Percentiles rank a stretch among this genome's conserved stretches.
These are phyloP conservation scores for Nematodospora anomalae DNA, from an alignment of 1,139 yeast genomes.

Conservation along the genomic window DNA sequence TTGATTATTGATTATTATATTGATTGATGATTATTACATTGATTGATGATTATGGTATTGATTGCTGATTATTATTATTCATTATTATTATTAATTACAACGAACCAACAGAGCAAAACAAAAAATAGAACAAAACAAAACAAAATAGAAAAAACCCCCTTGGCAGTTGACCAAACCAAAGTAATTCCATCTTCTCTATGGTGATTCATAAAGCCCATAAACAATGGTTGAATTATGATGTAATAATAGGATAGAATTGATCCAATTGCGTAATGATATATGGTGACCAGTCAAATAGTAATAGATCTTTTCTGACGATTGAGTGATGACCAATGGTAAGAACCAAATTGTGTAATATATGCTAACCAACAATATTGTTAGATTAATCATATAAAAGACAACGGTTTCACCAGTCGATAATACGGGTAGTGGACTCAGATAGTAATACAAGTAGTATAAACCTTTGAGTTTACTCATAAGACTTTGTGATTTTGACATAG, in stretches of 20 bases:
- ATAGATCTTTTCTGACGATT: constrained; percentile 17
- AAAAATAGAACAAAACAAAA: too few relatives aligned
- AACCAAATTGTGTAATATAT: constrained; percentile 19
- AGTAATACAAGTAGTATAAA: constrained; percentile 26
- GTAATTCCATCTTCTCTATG: too few relatives aligned
- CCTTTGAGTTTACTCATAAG: constrained; percentile 13
- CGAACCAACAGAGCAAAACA: too few relatives aligned
- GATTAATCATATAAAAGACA: constrained; percentile 20
- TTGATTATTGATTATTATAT: too few relatives aligned
- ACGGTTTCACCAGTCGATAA: constrained; percentile 25
- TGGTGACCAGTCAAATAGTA: constrained; percentile 23
- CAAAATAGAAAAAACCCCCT: too few relatives aligned
- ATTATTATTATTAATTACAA: too few relatives aligned
- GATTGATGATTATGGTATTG: too few relatives aligned
- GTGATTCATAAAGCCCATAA: background rate
- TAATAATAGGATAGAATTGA: background rate
- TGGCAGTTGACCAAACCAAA: too few relatives aligned
- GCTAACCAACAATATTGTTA: constrained; percentile 17
- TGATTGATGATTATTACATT: too few relatives aligned
- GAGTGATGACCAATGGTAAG: constrained; percentile 17
- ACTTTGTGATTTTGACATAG: background rate
- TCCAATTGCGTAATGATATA: background rate
- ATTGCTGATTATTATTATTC: too few relatives aligned
- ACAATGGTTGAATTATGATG: background rate
- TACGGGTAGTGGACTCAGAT: constrained; percentile 30